Evolutionary conservation across 1,284 basidiomycete species (phyloP), one percentile per base, ranked within the genome.

Genomic region (Malassezia equina): DNA sequence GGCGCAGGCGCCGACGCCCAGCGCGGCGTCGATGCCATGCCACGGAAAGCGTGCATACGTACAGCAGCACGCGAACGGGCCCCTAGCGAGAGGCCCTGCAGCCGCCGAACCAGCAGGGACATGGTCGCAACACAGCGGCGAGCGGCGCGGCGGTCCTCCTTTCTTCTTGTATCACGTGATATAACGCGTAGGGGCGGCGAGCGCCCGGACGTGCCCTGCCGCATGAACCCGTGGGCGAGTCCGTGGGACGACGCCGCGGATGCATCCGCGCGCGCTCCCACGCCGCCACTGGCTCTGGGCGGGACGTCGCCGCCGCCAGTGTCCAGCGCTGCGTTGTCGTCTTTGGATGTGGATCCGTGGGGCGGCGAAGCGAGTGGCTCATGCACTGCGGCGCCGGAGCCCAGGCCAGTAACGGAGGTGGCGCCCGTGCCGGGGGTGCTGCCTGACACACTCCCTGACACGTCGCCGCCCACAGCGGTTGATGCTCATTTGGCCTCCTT

Each of bases 221-320:
- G 41, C 28, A 57, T 57, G 55, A 41, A 51, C 41, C 55, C 55
- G 11, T 57, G 55, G 55, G 39, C 44, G 39, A 57, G 55, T 52
- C 49, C 55, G 28, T 57, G 49, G 55, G 47, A 19, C 17, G 47
- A 24, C 19, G 42, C 21, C 4, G 48, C 28, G 32, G 23, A 12
- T 2, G 42, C 33, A 19, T 23, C 29, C 17, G 23, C 44, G 9
- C n/a, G 0, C 13, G 21, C n/a, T 12, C 15, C 49, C 21, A 15
- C 24, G 23, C 31, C 19, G 23, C 11, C 33, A 11, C 23, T 36
- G 33, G 11, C 12, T 13, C 24, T 43, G 24, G 24, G 24, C 24
- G 19, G 27, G 2, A n/a, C 23, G 24, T 19, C 32, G 19, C 46
- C 21, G 24, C 44, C 46, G 7, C 46, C 33, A 7, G 13, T 48